These are phyloP conservation scores for Amoeboaphelidium protococcarum DNA, from an alignment of 371 early-diverging fungal genomes.

Conservation along the genomic window DNA sequence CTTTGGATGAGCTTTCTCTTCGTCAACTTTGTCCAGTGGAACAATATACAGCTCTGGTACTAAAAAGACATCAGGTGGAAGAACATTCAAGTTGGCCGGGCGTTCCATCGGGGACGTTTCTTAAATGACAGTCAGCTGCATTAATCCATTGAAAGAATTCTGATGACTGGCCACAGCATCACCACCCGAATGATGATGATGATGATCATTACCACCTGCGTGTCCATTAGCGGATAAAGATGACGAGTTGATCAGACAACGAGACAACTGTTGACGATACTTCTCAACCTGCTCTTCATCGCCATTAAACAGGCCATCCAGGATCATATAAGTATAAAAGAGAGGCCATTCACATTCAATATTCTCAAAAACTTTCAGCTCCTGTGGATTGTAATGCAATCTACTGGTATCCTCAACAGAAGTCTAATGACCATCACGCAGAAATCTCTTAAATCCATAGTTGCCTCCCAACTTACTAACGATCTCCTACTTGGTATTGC, in stretches of 20 bases:
- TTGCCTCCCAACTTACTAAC: slow-evolving; percentile 51
- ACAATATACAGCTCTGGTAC: slow-evolving; percentile 63
- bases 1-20: slow-evolving; percentile 38
- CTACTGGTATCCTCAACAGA: slow-evolving; percentile 39
- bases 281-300: slow-evolving; percentile 35
- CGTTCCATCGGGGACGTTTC: too few species aligned
- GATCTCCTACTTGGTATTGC: slow-evolving; percentile 39
- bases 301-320: slow-evolving; percentile 48
- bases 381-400: slow-evolving; percentile 54
- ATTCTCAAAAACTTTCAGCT: slow-evolving; percentile 55
- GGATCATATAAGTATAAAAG: slow-evolving; percentile 62
- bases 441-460: slow-evolving; percentile 62
- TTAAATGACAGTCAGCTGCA: too few species aligned
- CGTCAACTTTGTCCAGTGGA: slow-evolving; percentile 35
- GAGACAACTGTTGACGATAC: slow-evolving; percentile 33
- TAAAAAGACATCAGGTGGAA: slow-evolving; percentile 14
- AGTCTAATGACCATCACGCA: slow-evolving; percentile 71
- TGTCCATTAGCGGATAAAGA: too few species aligned
- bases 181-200: too few species aligned
- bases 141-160: too few species aligned
- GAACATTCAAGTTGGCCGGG: too few species aligned
- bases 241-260: slow-evolving; percentile 45
- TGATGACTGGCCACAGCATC: too few species aligned
- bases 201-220: too few species aligned
- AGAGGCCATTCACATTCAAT: slow-evolving; percentile 80